Percentiles rank a stretch among this genome's conserved stretches.
Conservation (phyloP, 129 eudicot genomes). For the Flaveria sonorensis region DNA sequence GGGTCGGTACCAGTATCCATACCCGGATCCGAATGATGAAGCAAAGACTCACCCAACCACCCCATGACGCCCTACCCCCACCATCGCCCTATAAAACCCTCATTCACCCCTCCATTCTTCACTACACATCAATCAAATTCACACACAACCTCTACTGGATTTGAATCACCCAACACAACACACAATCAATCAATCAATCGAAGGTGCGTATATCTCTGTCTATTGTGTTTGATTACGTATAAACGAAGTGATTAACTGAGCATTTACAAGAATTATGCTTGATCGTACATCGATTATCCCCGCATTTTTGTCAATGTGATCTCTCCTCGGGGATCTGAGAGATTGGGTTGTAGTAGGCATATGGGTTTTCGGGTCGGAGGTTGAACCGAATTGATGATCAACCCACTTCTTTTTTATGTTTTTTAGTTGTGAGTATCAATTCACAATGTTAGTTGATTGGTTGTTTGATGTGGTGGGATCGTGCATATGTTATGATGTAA, state of each 20-base stretch:
- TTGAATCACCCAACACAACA: constrained; percentile 26
- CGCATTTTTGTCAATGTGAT: constrained; percentile 4
- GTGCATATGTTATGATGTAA: neutral
- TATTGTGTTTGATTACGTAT: neutral
- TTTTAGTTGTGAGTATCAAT: neutral
- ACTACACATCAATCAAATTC: constrained; percentile 32
- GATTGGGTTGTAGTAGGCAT: neutral
- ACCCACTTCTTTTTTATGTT: too few relatives aligned
- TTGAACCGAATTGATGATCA: too few relatives aligned
- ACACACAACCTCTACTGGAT: constrained; percentile 33
- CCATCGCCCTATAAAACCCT: constrained; percentile 41
- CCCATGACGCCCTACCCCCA: neutral
- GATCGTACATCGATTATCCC: constrained; percentile 19
- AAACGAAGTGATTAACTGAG: neutral
- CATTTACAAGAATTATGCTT: constrained; percentile 15
- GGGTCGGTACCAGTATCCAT: neutral
- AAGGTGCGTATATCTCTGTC: constrained; percentile 31
- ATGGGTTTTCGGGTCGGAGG: neutral
- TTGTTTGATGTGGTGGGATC: neutral
- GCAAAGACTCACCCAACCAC: constrained; percentile 19
- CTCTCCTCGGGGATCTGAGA: constrained; percentile 21
- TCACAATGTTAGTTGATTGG: constrained; percentile 15
- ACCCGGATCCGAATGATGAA: constrained; percentile 4
- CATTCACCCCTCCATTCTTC: constrained; percentile 11
- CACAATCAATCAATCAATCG: constrained; percentile 15